Percentiles rank a stretch among this genome's conserved stretches.
Conservation (phyloP, 176 grass and related monocot species). For the Rhynchospora pubera region DNA sequence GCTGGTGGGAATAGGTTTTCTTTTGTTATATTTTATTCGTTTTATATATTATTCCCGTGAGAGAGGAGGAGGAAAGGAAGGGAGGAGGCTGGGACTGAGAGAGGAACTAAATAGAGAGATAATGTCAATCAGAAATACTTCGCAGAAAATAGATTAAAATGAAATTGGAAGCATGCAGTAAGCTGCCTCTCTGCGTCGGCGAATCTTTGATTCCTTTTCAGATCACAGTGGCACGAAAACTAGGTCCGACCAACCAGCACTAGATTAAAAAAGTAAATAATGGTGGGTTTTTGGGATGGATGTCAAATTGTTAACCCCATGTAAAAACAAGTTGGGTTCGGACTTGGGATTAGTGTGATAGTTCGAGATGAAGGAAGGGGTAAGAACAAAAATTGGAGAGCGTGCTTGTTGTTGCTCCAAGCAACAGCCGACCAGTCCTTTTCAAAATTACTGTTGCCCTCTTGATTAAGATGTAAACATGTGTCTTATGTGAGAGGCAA, state of each 20-base stretch:
- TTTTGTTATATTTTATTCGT: neutral
- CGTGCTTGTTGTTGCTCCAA: neutral
- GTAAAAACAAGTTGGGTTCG: neutral
- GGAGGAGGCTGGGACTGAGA: neutral
- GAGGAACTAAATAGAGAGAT: neutral
- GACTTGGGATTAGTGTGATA: neutral
- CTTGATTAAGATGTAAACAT: neutral
- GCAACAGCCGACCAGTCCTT: constrained; percentile 5
- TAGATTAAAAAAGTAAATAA: neutral
- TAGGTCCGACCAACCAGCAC: constrained; percentile 11
- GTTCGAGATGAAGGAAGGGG: neutral
- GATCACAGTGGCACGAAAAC: neutral
- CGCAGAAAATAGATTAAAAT: neutral
- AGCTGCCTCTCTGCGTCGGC: constrained; percentile 9
- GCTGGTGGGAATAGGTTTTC: neutral
- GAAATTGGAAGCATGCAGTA: constrained; percentile 11
- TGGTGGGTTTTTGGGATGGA: neutral
- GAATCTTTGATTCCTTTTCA: constrained; percentile 20
- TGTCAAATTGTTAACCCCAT: neutral
- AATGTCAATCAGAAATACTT: neutral
- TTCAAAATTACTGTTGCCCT: neutral
- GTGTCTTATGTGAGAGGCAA: constrained; percentile 17
- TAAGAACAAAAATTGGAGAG: constrained; percentile 19
- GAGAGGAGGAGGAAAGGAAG: neutral
- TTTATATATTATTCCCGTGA: neutral